A percentile compares a stretch with the other conserved stretches of the same genome.
Conservation (phyloP, 2,329 filamentous ascomycete species). For the Hypoxylon sp. region DNA sequence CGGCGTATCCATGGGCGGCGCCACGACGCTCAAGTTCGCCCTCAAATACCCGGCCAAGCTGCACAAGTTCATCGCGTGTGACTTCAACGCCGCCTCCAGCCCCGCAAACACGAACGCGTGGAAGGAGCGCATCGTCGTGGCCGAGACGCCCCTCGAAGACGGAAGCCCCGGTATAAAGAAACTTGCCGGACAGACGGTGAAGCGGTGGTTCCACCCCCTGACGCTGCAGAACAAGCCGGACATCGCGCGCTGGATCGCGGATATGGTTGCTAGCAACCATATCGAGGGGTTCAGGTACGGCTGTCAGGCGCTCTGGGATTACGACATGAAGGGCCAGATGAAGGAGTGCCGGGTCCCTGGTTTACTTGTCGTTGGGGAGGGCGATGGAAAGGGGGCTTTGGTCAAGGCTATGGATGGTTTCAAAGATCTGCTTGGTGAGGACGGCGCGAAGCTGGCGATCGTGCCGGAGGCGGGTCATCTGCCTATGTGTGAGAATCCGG, state of each 20-base stretch:
- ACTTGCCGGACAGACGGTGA: conserved; percentile 78
- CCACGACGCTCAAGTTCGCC: conserved; percentile 79
- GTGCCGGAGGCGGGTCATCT: conserved; percentile 82
- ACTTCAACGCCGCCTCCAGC: conserved; percentile 82
- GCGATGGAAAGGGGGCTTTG: conserved; percentile 77
- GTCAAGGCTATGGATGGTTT: conserved; percentile 86
- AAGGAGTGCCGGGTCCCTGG: conserved; percentile 68
- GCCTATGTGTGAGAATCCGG: conserved; percentile 84
- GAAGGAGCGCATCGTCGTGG: conserved; percentile 79
- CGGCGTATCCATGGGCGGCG: conserved; percentile 86
- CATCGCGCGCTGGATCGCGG: conserved; percentile 68
- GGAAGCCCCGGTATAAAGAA: conserved; percentile 70
- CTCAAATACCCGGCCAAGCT: conserved; percentile 86
- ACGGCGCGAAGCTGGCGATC: conserved; percentile 70
- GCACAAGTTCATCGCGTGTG: conserved; percentile 83
- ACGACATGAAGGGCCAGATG: conserved; percentile 73
- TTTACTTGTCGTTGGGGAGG: conserved; percentile 78
- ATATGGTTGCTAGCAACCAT: conserved; percentile 77
- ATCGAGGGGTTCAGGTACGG: conserved; percentile 76
- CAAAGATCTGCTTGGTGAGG: conserved; percentile 67
- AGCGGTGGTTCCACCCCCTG: conserved; percentile 81
- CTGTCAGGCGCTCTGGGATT: conserved; percentile 78
- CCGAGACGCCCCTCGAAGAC: conserved; percentile 65
- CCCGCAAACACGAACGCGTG: conserved; percentile 82
- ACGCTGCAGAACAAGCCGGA: conserved; percentile 61